Evolutionary conservation across 176 grass and related monocot species (phyloP).

Genomic region (maize (Zea mays)): Zm-B73-REFERENCE-NAM-5.0 NC_050098.1:37583501-37584000

Average conservation of each 20-base stretch:
- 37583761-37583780: too few species aligned
- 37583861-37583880: slow-evolving; percentile 44
- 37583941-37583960: not conserved
- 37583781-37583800: too few species aligned
- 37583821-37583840: slow-evolving; percentile 55
- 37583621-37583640: not conserved
- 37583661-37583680: not conserved
- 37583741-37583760: slow-evolving; percentile 62
- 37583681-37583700: not conserved
- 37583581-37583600: slow-evolving; percentile 55
- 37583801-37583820: slow-evolving; percentile 26
- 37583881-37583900: not conserved
- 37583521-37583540: slow-evolving; percentile 80
- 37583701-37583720: slow-evolving; percentile 17
- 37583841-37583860: slow-evolving; percentile 68
- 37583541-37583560: slow-evolving; percentile 61
- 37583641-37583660: not conserved
- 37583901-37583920: too few species aligned
- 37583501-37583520: not conserved
- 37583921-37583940: not conserved
- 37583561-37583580: slow-evolving; percentile 64
- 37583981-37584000: too few species aligned
- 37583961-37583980: too few species aligned
- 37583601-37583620: not conserved
- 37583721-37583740: slow-evolving; percentile 69